Base-by-base conservation (phyloP, 345 rosid genomes). In the Leavenworthia alabamica region DNA sequence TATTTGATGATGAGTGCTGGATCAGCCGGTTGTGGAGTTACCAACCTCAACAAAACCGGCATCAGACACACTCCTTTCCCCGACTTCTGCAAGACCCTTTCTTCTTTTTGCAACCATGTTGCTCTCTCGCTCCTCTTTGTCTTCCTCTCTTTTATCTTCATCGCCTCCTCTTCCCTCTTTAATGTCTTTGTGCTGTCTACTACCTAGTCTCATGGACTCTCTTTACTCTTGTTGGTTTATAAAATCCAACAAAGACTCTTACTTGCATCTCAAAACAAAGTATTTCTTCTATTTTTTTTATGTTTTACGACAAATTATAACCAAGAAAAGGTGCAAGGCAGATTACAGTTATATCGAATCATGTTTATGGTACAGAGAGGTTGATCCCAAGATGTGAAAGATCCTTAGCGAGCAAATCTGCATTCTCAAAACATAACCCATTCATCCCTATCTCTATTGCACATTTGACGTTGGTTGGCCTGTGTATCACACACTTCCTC, bases 31-130 rank as follows among this genome's bases (percentile, higher is more conserved):
- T 76, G 84, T 0, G 95, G 95, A 27, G 86, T 88, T 19, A 78
- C 82, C 44, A 85, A 86, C 82, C 80, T 88, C 78, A 92, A 92
- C 66, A 82, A 79, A 33, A 83, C 85, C 0, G 96, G 98, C 36
- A 81, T 92, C 66, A 74, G 69, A 23, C 95, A 84, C 49, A 76
- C 90, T 3, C 76, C 85, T 26, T 77, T 88, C 6, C 95, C 98
- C 0, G 80, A 86, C 73, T 92, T 92, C 73, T 92, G 98, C 85
- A 86, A 80, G 80, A 75, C 86, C 0, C 63, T 92, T 32, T 71
- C 61, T 55, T 76, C 64, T 71, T 89, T 92, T 77, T 92, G 96
- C 40, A 79, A 86, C 55, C 95, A 85, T 27, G 80, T 85, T 10
- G 76, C 88, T 0, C 71, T 85, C 66, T 86, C 96, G 3, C 71